Evolutionary conservation across 805 yeast genomes (phyloP).

Genomic region (Candida chilensis): DNA sequence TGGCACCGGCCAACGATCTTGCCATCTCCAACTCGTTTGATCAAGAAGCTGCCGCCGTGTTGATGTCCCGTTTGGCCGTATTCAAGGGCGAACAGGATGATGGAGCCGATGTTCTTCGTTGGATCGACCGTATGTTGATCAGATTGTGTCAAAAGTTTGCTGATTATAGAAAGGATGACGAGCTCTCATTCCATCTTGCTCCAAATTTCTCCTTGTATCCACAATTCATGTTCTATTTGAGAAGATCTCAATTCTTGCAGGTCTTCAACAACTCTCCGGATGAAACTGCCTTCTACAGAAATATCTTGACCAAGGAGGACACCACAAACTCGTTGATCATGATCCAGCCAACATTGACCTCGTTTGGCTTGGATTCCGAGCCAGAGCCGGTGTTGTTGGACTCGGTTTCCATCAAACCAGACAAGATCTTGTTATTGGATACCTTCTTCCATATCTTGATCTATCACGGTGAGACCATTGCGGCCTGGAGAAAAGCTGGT

Average conservation of each 20-base stretch:
- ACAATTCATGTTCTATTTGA: slow-evolving; percentile 89
- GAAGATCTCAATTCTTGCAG: slow-evolving; percentile 93
- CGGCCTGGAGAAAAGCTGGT: slow-evolving; percentile 93
- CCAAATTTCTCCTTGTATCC: slow-evolving; percentile 85
- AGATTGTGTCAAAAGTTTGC: slow-evolving; percentile 89
- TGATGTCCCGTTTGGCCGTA: slow-evolving; percentile 86
- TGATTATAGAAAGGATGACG: slow-evolving; percentile 83
- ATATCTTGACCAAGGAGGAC: slow-evolving; percentile 84
- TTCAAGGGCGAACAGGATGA: slow-evolving; percentile 73
- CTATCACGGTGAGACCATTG: slow-evolving; percentile 90
- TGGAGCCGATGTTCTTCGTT: slow-evolving; percentile 85
- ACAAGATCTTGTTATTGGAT: slow-evolving; percentile 79
- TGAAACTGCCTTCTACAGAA: slow-evolving; percentile 96
- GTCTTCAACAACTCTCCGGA: slow-evolving; percentile 98
- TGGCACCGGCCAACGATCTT: slow-evolving; percentile 38
- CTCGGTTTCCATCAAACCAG: slow-evolving; percentile 86
- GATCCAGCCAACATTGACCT: slow-evolving; percentile 95
- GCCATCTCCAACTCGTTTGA: slow-evolving; percentile 67
- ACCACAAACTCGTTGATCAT: slow-evolving; percentile 87
- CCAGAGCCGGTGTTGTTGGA: slow-evolving; percentile 91
- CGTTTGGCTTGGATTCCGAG: slow-evolving; percentile 69
- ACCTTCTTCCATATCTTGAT: slow-evolving; percentile 95
- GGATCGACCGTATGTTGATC: slow-evolving; percentile 91
- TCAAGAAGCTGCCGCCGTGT: slow-evolving; percentile 96
- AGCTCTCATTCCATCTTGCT: slow-evolving; percentile 71